Evolutionary conservation across 108 stramenopile genomes (phyloP).

Genomic region (Pseudonitzschia pungens): DNA sequence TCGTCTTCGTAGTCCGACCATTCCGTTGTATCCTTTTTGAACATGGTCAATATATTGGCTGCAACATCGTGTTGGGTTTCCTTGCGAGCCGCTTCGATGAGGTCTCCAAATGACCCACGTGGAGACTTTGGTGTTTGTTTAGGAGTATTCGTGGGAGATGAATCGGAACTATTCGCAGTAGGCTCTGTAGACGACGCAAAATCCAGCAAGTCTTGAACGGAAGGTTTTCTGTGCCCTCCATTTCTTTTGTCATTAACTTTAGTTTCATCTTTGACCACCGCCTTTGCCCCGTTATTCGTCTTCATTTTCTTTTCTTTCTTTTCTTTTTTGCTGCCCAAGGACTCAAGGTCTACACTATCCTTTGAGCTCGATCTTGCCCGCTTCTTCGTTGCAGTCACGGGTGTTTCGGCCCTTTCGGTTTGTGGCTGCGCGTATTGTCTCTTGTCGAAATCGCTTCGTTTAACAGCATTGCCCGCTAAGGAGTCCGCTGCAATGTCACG

Average conservation of each 20-base stretch:
- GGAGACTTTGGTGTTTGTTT: neutral
- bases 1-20: conserved; percentile 37
- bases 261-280: neutral
- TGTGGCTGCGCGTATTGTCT: conserved; percentile 28
- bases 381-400: conserved; percentile 18
- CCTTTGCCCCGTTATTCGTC: neutral
- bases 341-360: conserved; percentile 18
- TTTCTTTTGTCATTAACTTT: neutral
- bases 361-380: conserved; percentile 13
- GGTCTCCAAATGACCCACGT: conserved; percentile 26
- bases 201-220: conserved; percentile 27
- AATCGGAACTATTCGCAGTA: neutral
- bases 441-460: conserved; percentile 31
- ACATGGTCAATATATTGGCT: conserved; percentile 22
- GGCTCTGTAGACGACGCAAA: conserved; percentile 14
- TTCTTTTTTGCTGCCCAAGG: neutral
- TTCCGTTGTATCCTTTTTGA: conserved; percentile 31
- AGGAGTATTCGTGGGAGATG: neutral
- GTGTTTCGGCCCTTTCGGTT: neutral
- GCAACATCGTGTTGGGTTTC: conserved; percentile 34
- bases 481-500: conserved; percentile 39
- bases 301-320: conserved; percentile 9
- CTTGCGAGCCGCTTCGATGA: conserved; percentile 35
- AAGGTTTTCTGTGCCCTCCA: conserved; percentile 12
- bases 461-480: conserved; percentile 29